Percentiles rank a stretch among this genome's conserved stretches.
These are phyloP conservation scores for Grifola frondosa DNA, from an alignment of 1,284 basidiomycete species.

Conservation along the genomic window DNA sequence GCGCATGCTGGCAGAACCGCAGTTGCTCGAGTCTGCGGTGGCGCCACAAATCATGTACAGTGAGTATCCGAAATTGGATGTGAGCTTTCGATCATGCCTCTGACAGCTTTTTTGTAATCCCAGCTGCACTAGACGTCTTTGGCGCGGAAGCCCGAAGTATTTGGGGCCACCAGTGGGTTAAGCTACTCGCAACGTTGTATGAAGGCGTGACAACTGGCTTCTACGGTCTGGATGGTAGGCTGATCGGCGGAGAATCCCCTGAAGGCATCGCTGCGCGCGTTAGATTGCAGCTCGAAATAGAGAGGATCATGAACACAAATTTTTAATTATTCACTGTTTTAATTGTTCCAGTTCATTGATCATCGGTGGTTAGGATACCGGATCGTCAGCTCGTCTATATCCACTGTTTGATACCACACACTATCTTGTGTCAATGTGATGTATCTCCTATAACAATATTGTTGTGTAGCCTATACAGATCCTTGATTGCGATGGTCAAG, in stretches of 20 bases:
- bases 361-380: too few species aligned
- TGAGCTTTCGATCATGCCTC: slow-evolving; percentile 15
- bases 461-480: too few species aligned
- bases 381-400: too few species aligned
- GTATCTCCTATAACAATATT: too few species aligned
- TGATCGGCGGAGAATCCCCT: slow-evolving; percentile 54
- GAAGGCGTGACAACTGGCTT: slow-evolving; percentile 58
- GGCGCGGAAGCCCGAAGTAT: slow-evolving; percentile 59
- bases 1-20: slow-evolving; percentile 51
- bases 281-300: slow-evolving; percentile 62
- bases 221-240: slow-evolving; percentile 34
- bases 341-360: too few species aligned
- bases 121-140: slow-evolving; percentile 73
- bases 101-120: slow-evolving; percentile 25
- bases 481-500: too few species aligned
- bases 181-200: slow-evolving; percentile 69
- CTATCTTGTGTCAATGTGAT: too few species aligned
- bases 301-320: slow-evolving; percentile 48
- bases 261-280: slow-evolving; percentile 61
- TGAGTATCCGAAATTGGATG: slow-evolving; percentile 38
- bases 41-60: slow-evolving; percentile 69
- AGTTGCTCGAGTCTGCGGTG: slow-evolving; percentile 52
- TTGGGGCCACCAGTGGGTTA: slow-evolving; percentile 81
- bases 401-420: too few species aligned
- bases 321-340: too few species aligned